Percentiles rank a stretch among this genome's conserved stretches.
Conservation (phyloP, 257 asterid species). For the Scutellaria barbata region DNA sequence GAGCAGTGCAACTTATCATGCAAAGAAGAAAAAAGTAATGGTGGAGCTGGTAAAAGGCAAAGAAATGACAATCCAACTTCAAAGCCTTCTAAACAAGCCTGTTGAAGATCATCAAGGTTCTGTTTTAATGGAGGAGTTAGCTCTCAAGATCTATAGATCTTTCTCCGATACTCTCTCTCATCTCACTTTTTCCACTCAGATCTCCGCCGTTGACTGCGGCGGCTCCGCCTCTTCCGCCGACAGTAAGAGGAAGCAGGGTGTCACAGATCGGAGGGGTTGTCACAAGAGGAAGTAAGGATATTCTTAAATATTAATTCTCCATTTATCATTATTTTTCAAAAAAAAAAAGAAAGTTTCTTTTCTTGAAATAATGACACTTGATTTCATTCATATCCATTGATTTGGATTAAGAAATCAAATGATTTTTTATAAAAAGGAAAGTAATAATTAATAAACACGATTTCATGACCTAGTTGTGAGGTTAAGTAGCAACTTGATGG, state of each 20-base stretch:
- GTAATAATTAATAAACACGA: too few species aligned
- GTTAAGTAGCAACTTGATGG: constrained; percentile 18
- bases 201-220: constrained; percentile 42
- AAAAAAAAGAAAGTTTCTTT: too few species aligned
- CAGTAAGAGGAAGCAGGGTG: constrained; percentile 39
- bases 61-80: constrained; percentile 47
- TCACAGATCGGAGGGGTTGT: constrained; percentile 65
- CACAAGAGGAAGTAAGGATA: constrained; percentile 66
- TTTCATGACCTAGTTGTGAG: not conserved
- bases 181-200: constrained; percentile 49
- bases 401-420: too few species aligned
- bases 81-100: constrained; percentile 41
- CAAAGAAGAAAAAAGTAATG: constrained; percentile 36
- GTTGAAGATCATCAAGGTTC: constrained; percentile 16
- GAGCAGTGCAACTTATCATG: constrained; percentile 28
- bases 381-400: too few species aligned
- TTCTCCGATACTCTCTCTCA: constrained; percentile 45
- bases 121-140: constrained; percentile 38
- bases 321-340: not conserved
- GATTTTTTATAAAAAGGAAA: too few species aligned
- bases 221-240: constrained; percentile 26
- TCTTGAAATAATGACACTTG: too few species aligned
- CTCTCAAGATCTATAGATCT: constrained; percentile 48
- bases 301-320: not conserved
- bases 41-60: constrained; percentile 51